Conservation (phyloP, 495 filamentous ascomycete species). For the Ascobolus immersus region DNA sequence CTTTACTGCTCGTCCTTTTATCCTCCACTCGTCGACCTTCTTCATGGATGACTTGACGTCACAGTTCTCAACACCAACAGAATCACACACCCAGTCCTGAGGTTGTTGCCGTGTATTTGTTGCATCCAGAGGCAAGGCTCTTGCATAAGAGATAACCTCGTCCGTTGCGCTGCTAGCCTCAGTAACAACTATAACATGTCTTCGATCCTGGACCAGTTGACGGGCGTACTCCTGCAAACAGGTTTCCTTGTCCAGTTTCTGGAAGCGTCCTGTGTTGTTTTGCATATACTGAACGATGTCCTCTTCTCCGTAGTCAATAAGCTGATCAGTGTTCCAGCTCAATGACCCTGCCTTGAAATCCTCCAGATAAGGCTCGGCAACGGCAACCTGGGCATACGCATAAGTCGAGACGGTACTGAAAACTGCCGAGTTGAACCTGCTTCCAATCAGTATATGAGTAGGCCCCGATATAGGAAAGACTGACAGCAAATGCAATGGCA, state of each 20-base stretch:
- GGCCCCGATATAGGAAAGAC: neutral
- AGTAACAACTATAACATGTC: slow-evolving; percentile 11
- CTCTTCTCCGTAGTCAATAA: slow-evolving; percentile 1
- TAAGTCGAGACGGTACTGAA: slow-evolving; percentile 6
- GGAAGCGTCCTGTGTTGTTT: slow-evolving; percentile 4
- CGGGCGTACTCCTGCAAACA: slow-evolving; percentile 18
- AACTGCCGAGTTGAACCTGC: slow-evolving; percentile 13
- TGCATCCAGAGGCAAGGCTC: neutral
- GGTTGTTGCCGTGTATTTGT: slow-evolving; percentile 4
- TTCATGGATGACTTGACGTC: neutral
- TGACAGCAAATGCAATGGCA: slow-evolving; percentile 17
- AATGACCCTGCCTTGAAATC: slow-evolving; percentile 1
- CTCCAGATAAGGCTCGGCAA: neutral
- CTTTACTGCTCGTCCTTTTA: slow-evolving; percentile 9
- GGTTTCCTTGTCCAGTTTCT: slow-evolving; percentile 12
- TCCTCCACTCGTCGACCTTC: slow-evolving; percentile 6
- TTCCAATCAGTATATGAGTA: neutral
- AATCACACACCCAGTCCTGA: no score
- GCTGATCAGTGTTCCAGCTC: no score
- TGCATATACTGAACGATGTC: slow-evolving; percentile 6
- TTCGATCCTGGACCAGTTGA: slow-evolving; percentile 10
- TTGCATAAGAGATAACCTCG: no score
- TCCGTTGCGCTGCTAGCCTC: neutral
- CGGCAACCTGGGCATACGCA: neutral
- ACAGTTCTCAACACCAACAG: slow-evolving; percentile 2